These are phyloP conservation scores for Globisporangium radiosum DNA, from an alignment of 352 stramenopile species.

Conservation along the genomic window DNA sequence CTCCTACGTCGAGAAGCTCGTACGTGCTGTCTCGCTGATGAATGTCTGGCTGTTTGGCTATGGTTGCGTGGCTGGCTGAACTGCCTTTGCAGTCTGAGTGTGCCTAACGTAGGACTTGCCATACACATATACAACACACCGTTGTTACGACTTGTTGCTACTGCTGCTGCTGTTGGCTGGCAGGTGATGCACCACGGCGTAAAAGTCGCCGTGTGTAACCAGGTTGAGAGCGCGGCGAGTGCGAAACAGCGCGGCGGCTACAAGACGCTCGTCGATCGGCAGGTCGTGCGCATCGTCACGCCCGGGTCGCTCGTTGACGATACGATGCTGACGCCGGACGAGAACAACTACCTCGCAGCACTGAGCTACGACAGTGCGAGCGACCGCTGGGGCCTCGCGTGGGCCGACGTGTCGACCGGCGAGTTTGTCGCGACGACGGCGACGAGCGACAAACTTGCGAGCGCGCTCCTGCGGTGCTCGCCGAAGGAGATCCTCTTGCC, in stretches of 20 bases:
- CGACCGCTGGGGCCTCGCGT: slow-evolving; percentile 47
- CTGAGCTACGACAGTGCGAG: slow-evolving; percentile 22
- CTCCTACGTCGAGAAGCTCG: slow-evolving; percentile 77
- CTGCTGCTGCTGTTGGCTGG: neutral
- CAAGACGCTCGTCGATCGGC: slow-evolving; percentile 59
- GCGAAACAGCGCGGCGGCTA: slow-evolving; percentile 52
- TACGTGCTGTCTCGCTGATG: slow-evolving; percentile 12
- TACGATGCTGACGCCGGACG: slow-evolving; percentile 63
- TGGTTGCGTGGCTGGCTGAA: neutral
- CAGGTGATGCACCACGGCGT: slow-evolving; percentile 79
- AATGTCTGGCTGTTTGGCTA: neutral
- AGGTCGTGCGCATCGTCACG: slow-evolving; percentile 73
- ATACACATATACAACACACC: too few relatives aligned
- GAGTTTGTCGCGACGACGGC: slow-evolving; percentile 67
- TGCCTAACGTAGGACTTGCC: too few relatives aligned
- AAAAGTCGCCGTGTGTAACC: slow-evolving; percentile 82
- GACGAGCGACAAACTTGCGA: slow-evolving; percentile 49
- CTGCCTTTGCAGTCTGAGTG: neutral
- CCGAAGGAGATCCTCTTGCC: slow-evolving; percentile 69
- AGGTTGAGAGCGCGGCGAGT: slow-evolving; percentile 54
- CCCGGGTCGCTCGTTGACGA: slow-evolving; percentile 72
- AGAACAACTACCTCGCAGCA: slow-evolving; percentile 76
- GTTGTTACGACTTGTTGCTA: neutral
- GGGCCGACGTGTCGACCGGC: slow-evolving; percentile 70
- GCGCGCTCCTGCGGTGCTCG: slow-evolving; percentile 48